phyloP scores from a whole-genome alignment of 169 alveolate genomes.

The Plasmodium falciparum region DNA sequence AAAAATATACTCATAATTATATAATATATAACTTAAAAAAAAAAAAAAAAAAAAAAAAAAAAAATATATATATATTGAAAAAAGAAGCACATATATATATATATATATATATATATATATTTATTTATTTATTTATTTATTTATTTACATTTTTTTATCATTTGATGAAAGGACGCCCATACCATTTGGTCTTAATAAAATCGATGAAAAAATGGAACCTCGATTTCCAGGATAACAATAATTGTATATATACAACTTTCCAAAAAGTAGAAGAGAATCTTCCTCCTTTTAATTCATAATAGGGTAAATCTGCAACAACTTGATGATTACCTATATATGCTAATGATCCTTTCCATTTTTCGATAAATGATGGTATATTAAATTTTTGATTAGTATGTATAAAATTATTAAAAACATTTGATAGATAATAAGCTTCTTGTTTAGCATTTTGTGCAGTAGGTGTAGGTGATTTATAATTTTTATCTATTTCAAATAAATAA shows the following conservation, averaged over 20 bases:
- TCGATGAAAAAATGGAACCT: constrained; percentile 72
- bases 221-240: constrained; percentile 80
- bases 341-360: constrained; percentile 86
- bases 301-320: constrained; percentile 82
- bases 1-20: too few relatives aligned
- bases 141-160: neutral
- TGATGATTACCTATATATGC: constrained; percentile 83
- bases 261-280: constrained; percentile 77
- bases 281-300: constrained; percentile 80
- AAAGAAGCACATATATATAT: neutral
- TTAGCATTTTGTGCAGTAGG: constrained; percentile 89
- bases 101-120: neutral
- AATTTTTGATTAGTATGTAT: neutral
- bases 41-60: too few relatives aligned
- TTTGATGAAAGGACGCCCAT: constrained; percentile 71
- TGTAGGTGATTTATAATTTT: constrained; percentile 79
- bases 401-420: constrained; percentile 77
- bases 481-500: constrained; percentile 77
- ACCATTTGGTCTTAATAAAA: constrained; percentile 47
- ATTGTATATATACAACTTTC: constrained; percentile 78
- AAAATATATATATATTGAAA: neutral
- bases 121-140: neutral
- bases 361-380: constrained; percentile 77
- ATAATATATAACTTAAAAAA: too few relatives aligned
- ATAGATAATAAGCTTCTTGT: constrained; percentile 82